A percentile compares a stretch with the other conserved stretches of the same genome.
These are phyloP conservation scores for Arabidopsis thaliana DNA, from an alignment of 345 rosid species.

Conservation along the genomic window TAIR10.1 NC_003070.9:30069501-30070000, in stretches of 20 bases:
- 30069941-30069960: neutral
- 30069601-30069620: conserved; percentile 31
- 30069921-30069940: neutral
- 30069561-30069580: neutral
- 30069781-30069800: neutral
- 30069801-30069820: neutral
- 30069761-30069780: neutral
- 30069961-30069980: conserved; percentile 21
- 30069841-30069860: conserved; percentile 19
- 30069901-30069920: too few species aligned
- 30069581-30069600: conserved; percentile 22
- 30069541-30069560: conserved; percentile 9
- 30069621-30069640: conserved; percentile 32
- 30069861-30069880: conserved; percentile 19
- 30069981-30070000: conserved; percentile 29
- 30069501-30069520: neutral
- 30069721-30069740: neutral
- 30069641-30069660: neutral
- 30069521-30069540: neutral
- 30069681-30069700: conserved; percentile 17
- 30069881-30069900: neutral
- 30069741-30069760: neutral
- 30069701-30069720: neutral
- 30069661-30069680: conserved; percentile 28
- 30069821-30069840: neutral